Evolutionary conservation across 257 asterid genomes (phyloP), one percentile per base, ranked within the genome.

Genomic region (Dorcoceras hygrometricum): DNA sequence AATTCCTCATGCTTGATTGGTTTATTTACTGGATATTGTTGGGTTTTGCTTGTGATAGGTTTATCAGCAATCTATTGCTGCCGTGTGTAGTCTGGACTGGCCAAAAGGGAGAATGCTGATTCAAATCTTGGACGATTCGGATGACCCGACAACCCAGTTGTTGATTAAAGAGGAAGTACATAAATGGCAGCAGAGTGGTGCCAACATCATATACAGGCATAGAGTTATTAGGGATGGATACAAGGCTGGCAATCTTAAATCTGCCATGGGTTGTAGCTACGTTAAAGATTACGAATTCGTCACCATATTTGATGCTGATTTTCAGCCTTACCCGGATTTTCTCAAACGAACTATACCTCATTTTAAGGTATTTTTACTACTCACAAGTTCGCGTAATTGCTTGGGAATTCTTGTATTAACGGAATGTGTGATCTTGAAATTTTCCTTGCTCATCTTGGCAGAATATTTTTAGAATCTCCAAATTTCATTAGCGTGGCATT

Each of bases 281-380:
- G 97, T 93, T n/a, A 87, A 86, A 68, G 98, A 93, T 59, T 93
- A 93, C 19, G 97, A 89, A 65, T 93, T 89, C 66, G 96, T 93
- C 63, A 87, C 97, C 80, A 89, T 93, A 39, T 93, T 93, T 24
- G 97, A 93, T 48, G 98, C 97, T 0, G 98, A 93, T 80, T 92
- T 92, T 65, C 96, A 93, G 81, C 98, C 98, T 9, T 77, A 78
- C 60, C 86, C 95, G 0, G 95, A 93, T 77, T 93, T 93, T 66
- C 98, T 93, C 19, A 74, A 61, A 51, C 75, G 77, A 66, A 93
- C 97, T 5, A 77, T 93, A 66, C 97, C 97, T 54, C 95, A 87
- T 79, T 89, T 93, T 66, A 80, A 87, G 97, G 98, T 92, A 84
- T 73, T 25, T 62, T 32, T 36, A 25, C 11, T 14, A 63, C 39